Conservation (phyloP, 192 early-diverging fungal species). For the Fimicolochytrium jonesii region DNA sequence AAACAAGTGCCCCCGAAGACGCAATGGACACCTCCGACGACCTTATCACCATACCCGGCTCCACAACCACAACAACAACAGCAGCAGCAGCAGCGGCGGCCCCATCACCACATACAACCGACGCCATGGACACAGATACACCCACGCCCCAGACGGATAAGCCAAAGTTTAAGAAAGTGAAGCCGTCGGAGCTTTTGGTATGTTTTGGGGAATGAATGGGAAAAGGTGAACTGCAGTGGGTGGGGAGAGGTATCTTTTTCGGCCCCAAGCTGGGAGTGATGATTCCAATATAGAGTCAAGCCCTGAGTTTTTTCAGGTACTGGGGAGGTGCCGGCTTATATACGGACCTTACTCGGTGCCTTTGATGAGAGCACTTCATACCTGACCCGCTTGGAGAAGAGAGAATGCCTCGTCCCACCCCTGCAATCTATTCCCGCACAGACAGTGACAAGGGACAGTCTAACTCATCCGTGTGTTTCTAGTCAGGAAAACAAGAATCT, state of each 20-base stretch:
- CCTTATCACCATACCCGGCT: too few species aligned
- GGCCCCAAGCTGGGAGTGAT: neutral
- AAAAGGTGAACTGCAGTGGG: neutral
- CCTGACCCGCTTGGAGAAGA: too few species aligned
- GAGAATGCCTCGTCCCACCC: too few species aligned
- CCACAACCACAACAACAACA: too few species aligned
- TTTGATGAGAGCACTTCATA: constrained; percentile 1
- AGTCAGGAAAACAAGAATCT: constrained; percentile 29
- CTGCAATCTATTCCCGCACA: neutral
- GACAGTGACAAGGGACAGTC: neutral
- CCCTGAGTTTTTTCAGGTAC: neutral
- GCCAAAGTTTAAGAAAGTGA: neutral
- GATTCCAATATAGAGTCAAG: neutral
- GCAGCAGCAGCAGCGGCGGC: too few species aligned
- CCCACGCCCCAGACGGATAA: too few species aligned
- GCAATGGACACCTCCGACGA: too few species aligned
- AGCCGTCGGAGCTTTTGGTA: neutral
- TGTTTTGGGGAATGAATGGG: neutral
- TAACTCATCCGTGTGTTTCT: neutral
- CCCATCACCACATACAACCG: too few species aligned
- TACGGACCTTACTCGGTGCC: neutral
- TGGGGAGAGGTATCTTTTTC: neutral
- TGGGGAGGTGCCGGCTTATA: constrained; percentile 3
- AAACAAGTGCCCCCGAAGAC: too few species aligned
- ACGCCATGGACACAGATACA: too few species aligned